Base-by-base conservation (phyloP, 306 rosid species). In the Castanea mollissima region DNA sequence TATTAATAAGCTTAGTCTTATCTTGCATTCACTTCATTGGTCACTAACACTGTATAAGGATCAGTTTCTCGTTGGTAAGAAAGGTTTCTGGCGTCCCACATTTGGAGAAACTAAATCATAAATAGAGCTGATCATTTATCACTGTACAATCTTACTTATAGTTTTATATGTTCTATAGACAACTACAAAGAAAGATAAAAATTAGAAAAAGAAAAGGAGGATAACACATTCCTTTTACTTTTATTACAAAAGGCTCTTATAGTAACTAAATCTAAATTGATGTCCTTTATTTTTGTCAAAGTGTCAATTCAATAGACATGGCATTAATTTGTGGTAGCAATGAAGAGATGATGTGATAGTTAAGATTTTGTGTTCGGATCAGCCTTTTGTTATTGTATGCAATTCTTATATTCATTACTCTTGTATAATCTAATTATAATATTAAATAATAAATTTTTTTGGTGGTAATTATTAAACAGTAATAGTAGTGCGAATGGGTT, bases 11-110 rank as follows among this genome's bases (percentile, higher is more conserved):
- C 85, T 72, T 72, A 68, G 78, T 80, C 82, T 94, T 34, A 86
- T 92, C 71, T 77, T 95, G 81, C 78, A 76, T 35, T 91, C 94
- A 78, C 97, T 94, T 82, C 95, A 90, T 57, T 94, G 92, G 93
- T 88, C 97, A 34, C 69, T 88, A 27, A 81, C 83, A 1, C 78
- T 89, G 54, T 70, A 90, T 73, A 80, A 86, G 51, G 82, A 87
- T 81, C 89, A 81, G 74, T 86, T 83, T 86, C 97, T 94, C 76
- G 85, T 92, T 57, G 92, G 85, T 64, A 85, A 84, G 86, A 92
- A 92, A 82, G 87, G 92, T 78, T 90, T 87, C 80, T 94, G 97
- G 97, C 94, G 97, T 76, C 98, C 97, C 29, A 41, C 31, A 59
- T 70, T 51, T 51, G 58, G 76, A 25, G 73, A 79, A 64, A 73